These are phyloP conservation scores for Ramaria sp. DNA, from an alignment of 768 basidiomycete genomes.

Conservation along the genomic window DNA sequence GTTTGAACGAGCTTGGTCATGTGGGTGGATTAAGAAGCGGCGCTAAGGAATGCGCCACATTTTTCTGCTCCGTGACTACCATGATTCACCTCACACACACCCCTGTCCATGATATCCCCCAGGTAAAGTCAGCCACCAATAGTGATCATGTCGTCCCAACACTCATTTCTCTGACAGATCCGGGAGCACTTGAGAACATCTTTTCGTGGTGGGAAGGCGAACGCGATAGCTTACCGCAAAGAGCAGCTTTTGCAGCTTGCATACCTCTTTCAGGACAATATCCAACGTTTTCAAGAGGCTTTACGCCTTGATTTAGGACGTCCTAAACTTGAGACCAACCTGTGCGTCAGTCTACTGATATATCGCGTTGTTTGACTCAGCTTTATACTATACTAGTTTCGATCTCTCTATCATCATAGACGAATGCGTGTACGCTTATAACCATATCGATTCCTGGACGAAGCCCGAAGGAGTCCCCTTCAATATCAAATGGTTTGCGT, in stretches of 20 bases:
- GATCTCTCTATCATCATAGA: slow-evolving; percentile 46
- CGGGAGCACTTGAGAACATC: neutral
- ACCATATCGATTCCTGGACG: slow-evolving; percentile 65
- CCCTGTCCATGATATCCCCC: no score
- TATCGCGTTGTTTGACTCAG: neutral
- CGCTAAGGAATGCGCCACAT: no score
- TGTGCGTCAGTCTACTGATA: slow-evolving; percentile 28
- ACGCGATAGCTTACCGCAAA: slow-evolving; percentile 56
- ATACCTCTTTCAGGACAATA: slow-evolving; percentile 67
- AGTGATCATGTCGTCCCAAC: neutral
- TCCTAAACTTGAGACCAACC: slow-evolving; percentile 43
- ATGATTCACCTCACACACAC: no score
- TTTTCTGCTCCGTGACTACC: no score
- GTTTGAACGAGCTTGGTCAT: no score
- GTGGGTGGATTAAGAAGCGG: no score
- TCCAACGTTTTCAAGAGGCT: slow-evolving; percentile 44
- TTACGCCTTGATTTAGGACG: slow-evolving; percentile 54
- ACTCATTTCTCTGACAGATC: slow-evolving; percentile 11
- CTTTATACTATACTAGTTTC: slow-evolving; percentile 31
- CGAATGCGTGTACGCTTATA: slow-evolving; percentile 42
- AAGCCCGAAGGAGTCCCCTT: slow-evolving; percentile 50
- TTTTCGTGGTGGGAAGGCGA: slow-evolving; percentile 62
- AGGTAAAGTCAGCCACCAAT: no score
- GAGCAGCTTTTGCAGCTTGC: slow-evolving; percentile 66
- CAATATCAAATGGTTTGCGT: slow-evolving; percentile 40